Percentiles rank a stretch among this genome's conserved stretches.
Evolutionary conservation across 2,329 filamentous ascomycete genomes (phyloP).

Genomic region (Arachnomyces sp.): DNA sequence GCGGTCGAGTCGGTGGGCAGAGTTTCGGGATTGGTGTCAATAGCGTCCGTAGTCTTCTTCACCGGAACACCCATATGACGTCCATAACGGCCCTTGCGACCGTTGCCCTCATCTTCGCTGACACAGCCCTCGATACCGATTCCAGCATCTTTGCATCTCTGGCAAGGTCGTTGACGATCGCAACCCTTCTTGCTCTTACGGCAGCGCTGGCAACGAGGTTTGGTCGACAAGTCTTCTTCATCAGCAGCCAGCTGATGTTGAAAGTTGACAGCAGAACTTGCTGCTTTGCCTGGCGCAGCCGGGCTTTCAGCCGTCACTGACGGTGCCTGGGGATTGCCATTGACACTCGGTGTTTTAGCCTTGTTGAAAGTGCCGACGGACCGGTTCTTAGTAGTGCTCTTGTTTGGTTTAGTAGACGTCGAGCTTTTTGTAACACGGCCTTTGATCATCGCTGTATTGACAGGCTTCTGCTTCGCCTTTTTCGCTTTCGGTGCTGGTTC

Average conservation of each 20-base stretch:
- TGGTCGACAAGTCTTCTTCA: slow-evolving; percentile 86
- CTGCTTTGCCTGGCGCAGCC: slow-evolving; percentile 48
- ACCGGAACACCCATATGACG: slow-evolving; percentile 62
- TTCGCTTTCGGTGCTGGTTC: slow-evolving; percentile 38
- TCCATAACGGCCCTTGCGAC: slow-evolving; percentile 85
- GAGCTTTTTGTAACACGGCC: slow-evolving; percentile 22
- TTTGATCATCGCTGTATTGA: slow-evolving; percentile 24
- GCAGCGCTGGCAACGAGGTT: slow-evolving; percentile 95
- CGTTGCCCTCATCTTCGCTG: slow-evolving; percentile 96
- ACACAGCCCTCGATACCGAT: slow-evolving; percentile 89
- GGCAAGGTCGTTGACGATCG: slow-evolving; percentile 90
- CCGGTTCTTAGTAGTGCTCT: slow-evolving; percentile 10
- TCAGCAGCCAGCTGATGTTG: slow-evolving; percentile 57
- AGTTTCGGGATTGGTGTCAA: slow-evolving; percentile 50
- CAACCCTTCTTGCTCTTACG: slow-evolving; percentile 99
- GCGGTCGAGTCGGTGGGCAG: slow-evolving; percentile 22
- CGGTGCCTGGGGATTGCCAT: slow-evolving; percentile 33
- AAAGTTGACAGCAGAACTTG: slow-evolving; percentile 54
- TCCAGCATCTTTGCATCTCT: slow-evolving; percentile 90
- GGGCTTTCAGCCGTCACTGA: slow-evolving; percentile 25
- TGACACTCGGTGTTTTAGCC: slow-evolving; percentile 23
- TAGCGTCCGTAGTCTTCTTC: slow-evolving; percentile 45
- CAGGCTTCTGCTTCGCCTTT: slow-evolving; percentile 46
- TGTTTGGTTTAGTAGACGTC: slow-evolving; percentile 20
- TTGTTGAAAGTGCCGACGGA: slow-evolving; percentile 26